phyloP scores from a whole-genome alignment of 257 asterid genomes.

The Echium plantagineum region DNA sequence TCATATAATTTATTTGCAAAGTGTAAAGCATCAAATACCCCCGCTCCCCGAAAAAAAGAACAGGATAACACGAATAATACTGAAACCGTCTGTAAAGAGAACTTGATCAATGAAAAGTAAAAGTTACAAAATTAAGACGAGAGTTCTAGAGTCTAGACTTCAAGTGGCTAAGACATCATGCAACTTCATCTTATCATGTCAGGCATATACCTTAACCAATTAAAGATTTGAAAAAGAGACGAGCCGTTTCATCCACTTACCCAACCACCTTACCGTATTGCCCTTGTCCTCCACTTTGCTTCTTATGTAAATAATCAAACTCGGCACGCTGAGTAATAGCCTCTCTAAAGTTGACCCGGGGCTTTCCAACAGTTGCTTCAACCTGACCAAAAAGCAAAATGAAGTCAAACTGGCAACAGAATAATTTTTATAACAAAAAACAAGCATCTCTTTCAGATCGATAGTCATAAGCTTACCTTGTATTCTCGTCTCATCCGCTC shows the following conservation, averaged over 20 bases:
- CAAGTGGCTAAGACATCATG: not conserved
- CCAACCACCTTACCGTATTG: constrained; percentile 96
- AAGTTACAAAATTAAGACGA: too few species aligned
- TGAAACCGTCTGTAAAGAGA: not conserved
- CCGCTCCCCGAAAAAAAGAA: too few species aligned
- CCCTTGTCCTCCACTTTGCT: constrained; percentile 99
- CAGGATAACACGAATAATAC: not conserved
- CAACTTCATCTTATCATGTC: not conserved
- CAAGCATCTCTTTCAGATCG: not conserved
- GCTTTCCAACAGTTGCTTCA: constrained; percentile 92
- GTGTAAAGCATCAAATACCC: not conserved
- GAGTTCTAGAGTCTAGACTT: not conserved
- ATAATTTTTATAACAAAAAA: not conserved
- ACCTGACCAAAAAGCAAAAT: constrained; percentile 40
- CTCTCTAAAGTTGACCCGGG: constrained; percentile 98
- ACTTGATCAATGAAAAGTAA: too few species aligned
- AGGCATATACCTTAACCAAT: not conserved
- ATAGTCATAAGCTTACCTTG: constrained; percentile 42
- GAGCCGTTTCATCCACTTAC: constrained; percentile 26
- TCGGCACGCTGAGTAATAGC: constrained; percentile 86
- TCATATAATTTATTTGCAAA: not conserved
- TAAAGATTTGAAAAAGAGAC: not conserved
- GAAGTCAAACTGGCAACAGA: constrained; percentile 8
- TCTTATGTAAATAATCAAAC: constrained; percentile 92
- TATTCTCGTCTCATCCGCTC: constrained; percentile 97